These are phyloP conservation scores for Artemisia annua DNA, from an alignment of 129 eudicot species.

Conservation along the genomic window DNA sequence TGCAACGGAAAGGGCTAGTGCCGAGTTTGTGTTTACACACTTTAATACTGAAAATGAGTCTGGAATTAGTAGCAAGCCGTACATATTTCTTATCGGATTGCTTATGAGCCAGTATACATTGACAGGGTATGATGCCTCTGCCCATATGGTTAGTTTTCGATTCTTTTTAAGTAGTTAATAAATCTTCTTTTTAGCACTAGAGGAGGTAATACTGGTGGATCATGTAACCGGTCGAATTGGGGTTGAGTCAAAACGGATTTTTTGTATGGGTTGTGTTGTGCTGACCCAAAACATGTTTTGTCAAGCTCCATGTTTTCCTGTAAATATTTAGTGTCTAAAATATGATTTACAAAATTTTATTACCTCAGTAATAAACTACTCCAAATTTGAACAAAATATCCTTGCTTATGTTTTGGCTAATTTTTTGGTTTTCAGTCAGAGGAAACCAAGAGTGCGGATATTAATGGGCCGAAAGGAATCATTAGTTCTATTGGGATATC, in stretches of 20 bases:
- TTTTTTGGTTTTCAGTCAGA: conserved; percentile 58
- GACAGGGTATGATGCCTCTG: conserved; percentile 98
- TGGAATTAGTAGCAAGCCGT: conserved; percentile 62
- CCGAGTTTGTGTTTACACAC: conserved; percentile 83
- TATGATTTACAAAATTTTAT: no score
- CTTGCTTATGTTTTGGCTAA: conserved; percentile 5
- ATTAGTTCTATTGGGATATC: conserved; percentile 93
- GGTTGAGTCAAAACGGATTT: no score
- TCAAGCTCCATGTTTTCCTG: no score
- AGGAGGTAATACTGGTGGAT: no score
- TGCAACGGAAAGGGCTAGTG: conserved; percentile 66
- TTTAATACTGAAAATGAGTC: conserved; percentile 78
- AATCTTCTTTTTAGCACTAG: no score
- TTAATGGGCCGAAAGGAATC: conserved; percentile 93
- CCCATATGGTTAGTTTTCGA: conserved; percentile 79
- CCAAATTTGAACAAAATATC: no score
- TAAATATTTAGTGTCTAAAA: no score
- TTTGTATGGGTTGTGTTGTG: no score
- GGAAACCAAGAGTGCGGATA: conserved; percentile 93
- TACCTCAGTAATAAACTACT: no score
- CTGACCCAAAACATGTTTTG: no score
- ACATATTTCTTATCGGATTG: conserved; percentile 86
- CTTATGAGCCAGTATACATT: conserved; percentile 97
- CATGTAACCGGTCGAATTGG: no score
- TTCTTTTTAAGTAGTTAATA: conserved; percentile 19